Evolutionary conservation across 1,139 yeast genomes (phyloP), one percentile per base, ranked within the genome.

Genomic region (Yamadazyma jaroonii): DNA sequence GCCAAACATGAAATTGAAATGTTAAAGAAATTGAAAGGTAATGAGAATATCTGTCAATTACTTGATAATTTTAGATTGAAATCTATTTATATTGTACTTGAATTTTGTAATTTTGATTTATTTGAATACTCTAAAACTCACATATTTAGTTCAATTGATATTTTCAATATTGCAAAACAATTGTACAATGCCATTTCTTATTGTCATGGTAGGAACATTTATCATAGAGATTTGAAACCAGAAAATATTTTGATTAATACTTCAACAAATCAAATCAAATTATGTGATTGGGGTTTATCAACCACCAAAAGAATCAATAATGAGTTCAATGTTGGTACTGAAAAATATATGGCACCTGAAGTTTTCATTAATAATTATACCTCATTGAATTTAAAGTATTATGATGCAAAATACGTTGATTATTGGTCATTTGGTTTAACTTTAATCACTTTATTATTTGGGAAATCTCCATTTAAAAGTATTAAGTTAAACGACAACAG

Each of bases 281-380:
- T 76, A 37, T 74, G 80, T 52, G 81, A 76, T 55, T 76, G 80
- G 80, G 81, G 81, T 4, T 63, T 76, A 42, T 67, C 79, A 22
- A 73, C 80, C 2, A 56, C 56, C 35, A 46, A 47, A 13, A 46
- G 64, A 31, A 50, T 53, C 34, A 68, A 62, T 44, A 47, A 54
- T 28, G 79, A 74, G 42, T 74, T 71, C 50, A 67, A 71, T 46
- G 76, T 76, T 31, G 81, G 81, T 28, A 74, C 80, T 6, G 80
- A 75, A 46, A 74, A 73, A 51, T 76, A 74, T 49, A 74, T 76
- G 79, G 77, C 81, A 0, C 81, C 81, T 1, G 81, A 76, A 47
- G 50, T 65, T 61, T 42, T 61, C 57, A 40, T 45, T 31, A 39
- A 44, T 29, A 43, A 44, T 39, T 43, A 41, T 34, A 41, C 49